These are phyloP conservation scores for Neoarthrinium moseri DNA, from an alignment of 2,329 filamentous ascomycete species.

Conservation along the genomic window DNA sequence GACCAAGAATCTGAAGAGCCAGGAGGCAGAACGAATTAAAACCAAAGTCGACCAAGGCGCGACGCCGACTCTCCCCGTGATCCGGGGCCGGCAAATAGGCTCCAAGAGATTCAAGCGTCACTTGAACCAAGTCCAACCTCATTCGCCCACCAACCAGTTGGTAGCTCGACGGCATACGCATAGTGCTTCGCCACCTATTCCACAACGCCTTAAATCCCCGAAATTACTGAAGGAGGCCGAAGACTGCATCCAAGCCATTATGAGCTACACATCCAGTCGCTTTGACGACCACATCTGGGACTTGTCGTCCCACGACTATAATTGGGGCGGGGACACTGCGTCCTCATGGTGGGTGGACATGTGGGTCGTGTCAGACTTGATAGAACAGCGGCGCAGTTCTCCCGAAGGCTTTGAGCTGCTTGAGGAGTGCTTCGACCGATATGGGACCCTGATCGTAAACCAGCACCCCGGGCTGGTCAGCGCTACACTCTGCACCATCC, in stretches of 20 bases:
- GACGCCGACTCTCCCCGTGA: not conserved
- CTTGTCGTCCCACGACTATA: not conserved
- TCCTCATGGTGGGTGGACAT: not conserved
- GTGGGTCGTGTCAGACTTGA: not conserved
- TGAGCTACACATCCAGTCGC: not conserved
- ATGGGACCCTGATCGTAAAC: not conserved
- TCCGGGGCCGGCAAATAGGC: conserved; percentile 12
- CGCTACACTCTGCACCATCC: not conserved
- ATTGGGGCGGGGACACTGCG: not conserved
- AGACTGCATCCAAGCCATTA: not conserved
- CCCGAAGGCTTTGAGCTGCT: conserved; percentile 4
- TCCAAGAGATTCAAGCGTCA: conserved; percentile 6
- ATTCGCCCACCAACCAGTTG: too few relatives aligned
- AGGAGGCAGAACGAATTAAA: conserved; percentile 16
- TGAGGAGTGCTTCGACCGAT: not conserved
- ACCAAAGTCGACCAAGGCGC: not conserved
- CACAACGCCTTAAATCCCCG: not conserved
- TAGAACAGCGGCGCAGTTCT: not conserved
- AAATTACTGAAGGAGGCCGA: not conserved
- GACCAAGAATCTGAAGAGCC: conserved; percentile 18
- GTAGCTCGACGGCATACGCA: too few relatives aligned
- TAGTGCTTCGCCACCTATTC: not conserved
- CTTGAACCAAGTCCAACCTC: not conserved
- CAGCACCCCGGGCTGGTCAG: conserved; percentile 9
- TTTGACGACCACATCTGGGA: not conserved